Conservation (phyloP, 768 basidiomycete genomes). For the Boletus vermiculosoides region DNA sequence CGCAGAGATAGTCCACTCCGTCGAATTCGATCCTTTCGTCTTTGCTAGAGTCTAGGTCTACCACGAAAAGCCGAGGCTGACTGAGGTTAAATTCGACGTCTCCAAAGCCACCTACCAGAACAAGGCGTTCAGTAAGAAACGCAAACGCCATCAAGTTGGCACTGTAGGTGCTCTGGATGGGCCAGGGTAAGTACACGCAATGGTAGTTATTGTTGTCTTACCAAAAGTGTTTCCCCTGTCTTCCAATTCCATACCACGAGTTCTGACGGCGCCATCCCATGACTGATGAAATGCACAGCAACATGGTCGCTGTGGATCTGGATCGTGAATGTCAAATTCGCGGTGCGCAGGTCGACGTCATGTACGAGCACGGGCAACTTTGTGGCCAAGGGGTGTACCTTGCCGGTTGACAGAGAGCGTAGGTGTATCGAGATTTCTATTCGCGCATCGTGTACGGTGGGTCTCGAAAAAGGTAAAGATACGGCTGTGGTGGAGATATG, state of each 20-base stretch:
- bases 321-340: conserved; percentile 42
- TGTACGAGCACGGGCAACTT: conserved; percentile 33
- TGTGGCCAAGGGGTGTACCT: conserved; percentile 44
- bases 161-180: conserved; percentile 26
- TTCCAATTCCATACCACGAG: conserved; percentile 69
- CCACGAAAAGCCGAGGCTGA: conserved; percentile 34
- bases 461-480: conserved; percentile 15
- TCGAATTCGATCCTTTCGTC: conserved; percentile 30
- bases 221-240: conserved; percentile 48
- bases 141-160: conserved; percentile 40
- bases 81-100: conserved; percentile 21
- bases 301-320: conserved; percentile 55
- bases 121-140: conserved; percentile 41
- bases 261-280: conserved; percentile 39
- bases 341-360: conserved; percentile 17
- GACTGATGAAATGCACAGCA: conserved; percentile 46
- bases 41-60: conserved; percentile 40
- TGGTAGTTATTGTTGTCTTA: conserved; percentile 32
- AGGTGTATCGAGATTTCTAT: conserved; percentile 40
- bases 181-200: not conserved
- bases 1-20: conserved; percentile 35
- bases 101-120: conserved; percentile 37
- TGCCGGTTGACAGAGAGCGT: conserved; percentile 44
- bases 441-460: conserved; percentile 8
- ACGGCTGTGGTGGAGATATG: not conserved